Evolutionary conservation across 2,329 filamentous ascomycete genomes (phyloP), one percentile per base, ranked within the genome.

Genomic region (Colletotrichum gloeosporioides): DNA sequence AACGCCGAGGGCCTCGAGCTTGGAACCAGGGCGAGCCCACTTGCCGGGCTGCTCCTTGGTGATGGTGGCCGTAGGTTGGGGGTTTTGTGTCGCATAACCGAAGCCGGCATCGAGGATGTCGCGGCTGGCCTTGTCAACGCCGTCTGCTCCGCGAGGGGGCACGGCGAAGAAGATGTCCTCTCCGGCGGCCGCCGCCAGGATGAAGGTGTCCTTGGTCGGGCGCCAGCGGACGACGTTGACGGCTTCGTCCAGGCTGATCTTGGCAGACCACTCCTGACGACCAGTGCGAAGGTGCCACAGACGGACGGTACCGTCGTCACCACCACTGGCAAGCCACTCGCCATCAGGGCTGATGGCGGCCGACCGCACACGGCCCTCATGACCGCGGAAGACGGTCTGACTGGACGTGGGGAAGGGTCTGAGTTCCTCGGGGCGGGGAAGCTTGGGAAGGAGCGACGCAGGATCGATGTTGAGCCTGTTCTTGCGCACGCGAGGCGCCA

Each of bases 401-500:
- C 95, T 96, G 10, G 95, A 92, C 0, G 96, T 98, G 16, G 97
- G 97, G 89, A 99, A 99, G 3, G 97, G 97, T 81, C 95, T 95
- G 73, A 99, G 90, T 81, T 99, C 96, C 81, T 98, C 95, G 1
- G 97, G 96, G 76, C 94, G 95, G 9, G 98, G 97, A 9, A 99
- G 89, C 84, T 98, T 98, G 15, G 97, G 96, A 44, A 99, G 90
- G 67, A 99, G 89, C 49, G 95, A 98, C 84, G 95, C 94, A 4
- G 97, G 97, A 81, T 99, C 97, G 82, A 99, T 99, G 86, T 99
- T 98, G 82, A 99, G 92, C 85, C 96, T 95, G 87, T 96, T 98
- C 84, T 98, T 94, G 76, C 96, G 93, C 73, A 99, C 93, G 82
- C 97, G 91, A 63, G 98, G 97, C 18, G 98, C 97, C 76, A 99